A percentile compares a stretch with the other conserved stretches of the same genome.
Conservation (phyloP, 1,284 basidiomycete genomes). For the Phlebopus sp. region DNA sequence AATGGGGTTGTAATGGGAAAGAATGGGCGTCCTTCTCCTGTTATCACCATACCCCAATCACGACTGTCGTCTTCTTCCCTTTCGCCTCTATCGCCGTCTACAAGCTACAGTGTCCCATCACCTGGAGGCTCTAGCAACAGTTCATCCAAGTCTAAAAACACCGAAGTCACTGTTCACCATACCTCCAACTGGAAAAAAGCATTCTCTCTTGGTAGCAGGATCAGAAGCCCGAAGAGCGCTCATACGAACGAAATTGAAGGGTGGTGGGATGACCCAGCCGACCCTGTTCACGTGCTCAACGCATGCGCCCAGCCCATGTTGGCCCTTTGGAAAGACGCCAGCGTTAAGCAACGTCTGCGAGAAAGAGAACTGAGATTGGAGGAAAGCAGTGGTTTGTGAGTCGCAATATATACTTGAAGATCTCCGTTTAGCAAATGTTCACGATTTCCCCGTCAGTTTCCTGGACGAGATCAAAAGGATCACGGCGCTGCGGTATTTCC, state of each 20-base stretch:
- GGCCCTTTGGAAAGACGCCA: conserved; percentile 68
- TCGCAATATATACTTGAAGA: conserved; percentile 10
- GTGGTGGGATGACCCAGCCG: conserved; percentile 81
- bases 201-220: conserved; percentile 55
- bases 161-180: conserved; percentile 61
- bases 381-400: conserved; percentile 81
- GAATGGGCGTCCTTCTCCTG: conserved; percentile 46
- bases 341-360: conserved; percentile 55
- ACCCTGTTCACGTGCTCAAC: conserved; percentile 70
- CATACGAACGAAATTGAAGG: conserved; percentile 68
- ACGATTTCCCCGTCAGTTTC: conserved; percentile 47
- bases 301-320: conserved; percentile 61
- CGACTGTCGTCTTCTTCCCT: conserved; percentile 30
- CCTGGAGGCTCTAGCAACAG: conserved; percentile 31
- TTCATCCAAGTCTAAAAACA: conserved; percentile 37
- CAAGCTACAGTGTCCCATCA: conserved; percentile 25
- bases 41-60: conserved; percentile 46
- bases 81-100: conserved; percentile 36
- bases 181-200: conserved; percentile 72
- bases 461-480: conserved; percentile 76
- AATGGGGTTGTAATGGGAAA: conserved; percentile 13
- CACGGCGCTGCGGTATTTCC: conserved; percentile 75
- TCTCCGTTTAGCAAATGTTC: conserved; percentile 11
- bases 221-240: conserved; percentile 62
- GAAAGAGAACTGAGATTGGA: conserved; percentile 67